phyloP scores from a whole-genome alignment of 805 yeast genomes.

The Kazachstania psychrophila region DNA sequence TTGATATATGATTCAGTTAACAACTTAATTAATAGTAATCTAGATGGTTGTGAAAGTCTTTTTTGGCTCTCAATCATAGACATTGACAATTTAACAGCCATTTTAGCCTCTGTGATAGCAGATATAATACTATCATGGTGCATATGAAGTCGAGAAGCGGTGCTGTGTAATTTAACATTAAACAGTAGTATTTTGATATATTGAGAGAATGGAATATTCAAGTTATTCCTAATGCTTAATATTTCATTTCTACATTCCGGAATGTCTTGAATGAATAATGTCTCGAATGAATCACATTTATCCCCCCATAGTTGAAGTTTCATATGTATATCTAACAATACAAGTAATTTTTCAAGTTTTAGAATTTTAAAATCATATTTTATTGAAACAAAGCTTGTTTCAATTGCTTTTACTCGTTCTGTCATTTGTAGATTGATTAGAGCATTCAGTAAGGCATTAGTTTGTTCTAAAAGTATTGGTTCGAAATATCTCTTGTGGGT shows the following conservation, averaged over 20 bases:
- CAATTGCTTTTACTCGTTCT: conserved; percentile 2
- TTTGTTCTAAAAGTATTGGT: conserved; percentile 6
- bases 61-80: conserved; percentile 40
- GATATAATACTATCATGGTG: conserved; percentile 10
- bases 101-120: conserved; percentile 35
- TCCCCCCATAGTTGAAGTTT: conserved; percentile 8
- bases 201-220: conserved; percentile 11
- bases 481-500: conserved; percentile 7
- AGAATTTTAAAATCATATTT: conserved; percentile 3
- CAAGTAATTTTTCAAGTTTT: conserved; percentile 11
- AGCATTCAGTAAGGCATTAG: conserved; percentile 10
- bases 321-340: conserved; percentile 6
- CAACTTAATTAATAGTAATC: conserved; percentile 31
- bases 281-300: conserved; percentile 12
- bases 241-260: conserved; percentile 14
- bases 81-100: conserved; percentile 42
- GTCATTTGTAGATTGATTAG: conserved; percentile 14
- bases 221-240: conserved; percentile 19
- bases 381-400: not conserved
- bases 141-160: conserved; percentile 18
- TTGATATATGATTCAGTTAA: conserved; percentile 34
- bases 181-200: conserved; percentile 26
- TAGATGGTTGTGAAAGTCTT: conserved; percentile 23
- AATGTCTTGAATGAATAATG: conserved; percentile 12
- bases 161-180: conserved; percentile 15